Conservation (phyloP, 1,284 basidiomycete species). For the Melampsora larici-populina region DNA sequence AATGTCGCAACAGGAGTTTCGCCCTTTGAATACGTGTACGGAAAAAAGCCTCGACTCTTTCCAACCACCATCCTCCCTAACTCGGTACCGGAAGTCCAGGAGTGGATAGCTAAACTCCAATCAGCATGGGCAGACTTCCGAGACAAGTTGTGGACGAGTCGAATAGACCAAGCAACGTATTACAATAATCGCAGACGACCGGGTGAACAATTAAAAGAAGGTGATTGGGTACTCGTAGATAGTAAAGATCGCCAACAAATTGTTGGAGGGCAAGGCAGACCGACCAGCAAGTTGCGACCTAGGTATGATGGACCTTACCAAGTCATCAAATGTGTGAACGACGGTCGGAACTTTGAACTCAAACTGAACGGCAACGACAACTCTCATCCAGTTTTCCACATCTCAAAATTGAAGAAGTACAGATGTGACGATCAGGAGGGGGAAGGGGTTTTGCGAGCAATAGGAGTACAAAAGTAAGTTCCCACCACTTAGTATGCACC, state of each 20-base stretch:
- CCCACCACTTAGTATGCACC: too few relatives aligned
- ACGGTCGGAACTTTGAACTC: not conserved
- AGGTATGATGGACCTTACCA: not conserved
- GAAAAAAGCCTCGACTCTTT: slow-evolving; percentile 46
- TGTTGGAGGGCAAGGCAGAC: not conserved
- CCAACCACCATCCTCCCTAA: too few relatives aligned
- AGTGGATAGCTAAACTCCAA: not conserved
- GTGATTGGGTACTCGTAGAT: not conserved
- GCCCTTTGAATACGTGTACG: slow-evolving; percentile 44
- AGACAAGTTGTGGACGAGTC: slow-evolving; percentile 8
- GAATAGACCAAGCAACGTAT: not conserved
- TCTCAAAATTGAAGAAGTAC: slow-evolving; percentile 9
- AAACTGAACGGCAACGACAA: not conserved
- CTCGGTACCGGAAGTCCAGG: too few relatives aligned
- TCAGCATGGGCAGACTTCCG: not conserved
- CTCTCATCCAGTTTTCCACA: too few relatives aligned
- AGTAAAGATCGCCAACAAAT: too few relatives aligned
- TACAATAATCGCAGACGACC: too few relatives aligned
- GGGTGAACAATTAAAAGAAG: not conserved
- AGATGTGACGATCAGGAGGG: too few relatives aligned
- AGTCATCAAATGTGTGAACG: not conserved
- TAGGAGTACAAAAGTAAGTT: too few relatives aligned
- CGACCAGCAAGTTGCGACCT: not conserved
- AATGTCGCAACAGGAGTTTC: slow-evolving; percentile 45
- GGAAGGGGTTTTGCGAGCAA: too few relatives aligned